Conservation (phyloP, 2,329 filamentous ascomycete genomes). For the Colletotrichum musae region DNA sequence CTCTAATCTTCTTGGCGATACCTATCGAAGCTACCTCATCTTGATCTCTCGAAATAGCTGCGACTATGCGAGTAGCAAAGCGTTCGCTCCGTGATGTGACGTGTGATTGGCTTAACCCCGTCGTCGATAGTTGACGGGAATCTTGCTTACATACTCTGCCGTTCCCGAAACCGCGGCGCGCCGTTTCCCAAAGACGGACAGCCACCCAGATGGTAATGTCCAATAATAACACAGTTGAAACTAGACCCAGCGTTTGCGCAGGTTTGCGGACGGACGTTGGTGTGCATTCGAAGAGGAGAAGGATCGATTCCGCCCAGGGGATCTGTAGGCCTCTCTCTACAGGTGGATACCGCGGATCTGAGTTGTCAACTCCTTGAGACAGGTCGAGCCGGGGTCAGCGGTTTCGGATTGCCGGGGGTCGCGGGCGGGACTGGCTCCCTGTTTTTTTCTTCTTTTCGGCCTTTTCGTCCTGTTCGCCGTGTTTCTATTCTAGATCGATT, state of each 20-base stretch:
- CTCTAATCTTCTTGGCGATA: no score
- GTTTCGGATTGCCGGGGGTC: conserved; percentile 34
- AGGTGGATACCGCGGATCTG: conserved; percentile 1
- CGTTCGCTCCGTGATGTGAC: no score
- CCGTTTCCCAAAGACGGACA: background rate
- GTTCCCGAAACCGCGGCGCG: background rate
- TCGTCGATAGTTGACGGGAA: background rate
- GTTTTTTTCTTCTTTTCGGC: background rate
- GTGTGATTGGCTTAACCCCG: background rate
- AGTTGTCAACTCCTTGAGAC: conserved; percentile 36
- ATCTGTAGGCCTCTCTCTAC: no score
- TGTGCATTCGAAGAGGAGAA: no score
- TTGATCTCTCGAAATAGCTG: conserved; percentile 26
- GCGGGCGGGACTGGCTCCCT: background rate
- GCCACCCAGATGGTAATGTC: background rate
- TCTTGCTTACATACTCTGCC: conserved; percentile 8
- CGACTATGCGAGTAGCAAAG: conserved; percentile 19
- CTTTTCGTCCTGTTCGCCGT: background rate
- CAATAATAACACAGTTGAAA: conserved; percentile 22
- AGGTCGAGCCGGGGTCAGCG: conserved; percentile 14
- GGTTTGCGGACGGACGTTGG: background rate
- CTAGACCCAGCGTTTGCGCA: background rate
- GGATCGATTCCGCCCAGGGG: no score
- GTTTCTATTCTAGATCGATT: conserved; percentile 24
- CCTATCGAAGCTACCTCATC: background rate